Conservation (phyloP, 2,329 filamentous ascomycete genomes). For the Hyphodiscus sp. region DNA sequence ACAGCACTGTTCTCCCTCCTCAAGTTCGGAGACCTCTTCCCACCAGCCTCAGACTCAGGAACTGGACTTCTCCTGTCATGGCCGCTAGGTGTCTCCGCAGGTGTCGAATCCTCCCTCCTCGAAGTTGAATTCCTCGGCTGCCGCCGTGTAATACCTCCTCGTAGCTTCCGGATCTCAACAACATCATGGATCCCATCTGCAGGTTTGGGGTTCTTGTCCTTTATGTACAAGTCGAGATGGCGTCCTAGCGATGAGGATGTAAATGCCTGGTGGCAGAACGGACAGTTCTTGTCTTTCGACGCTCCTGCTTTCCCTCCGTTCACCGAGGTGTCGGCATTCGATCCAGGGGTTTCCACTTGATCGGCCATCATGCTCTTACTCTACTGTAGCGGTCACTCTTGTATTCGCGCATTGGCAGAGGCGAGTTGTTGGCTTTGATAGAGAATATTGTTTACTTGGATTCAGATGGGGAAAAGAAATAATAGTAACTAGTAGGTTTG, state of each 20-base stretch:
- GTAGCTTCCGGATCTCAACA: constrained; percentile 76
- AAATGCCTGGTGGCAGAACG: constrained; percentile 82
- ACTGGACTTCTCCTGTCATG: constrained; percentile 27
- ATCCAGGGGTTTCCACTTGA: constrained; percentile 29
- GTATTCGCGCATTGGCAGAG: constrained; percentile 22
- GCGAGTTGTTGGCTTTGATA: background rate
- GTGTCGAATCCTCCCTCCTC: constrained; percentile 52
- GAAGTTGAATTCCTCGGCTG: constrained; percentile 62
- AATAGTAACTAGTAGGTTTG: background rate
- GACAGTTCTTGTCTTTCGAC: constrained; percentile 78
- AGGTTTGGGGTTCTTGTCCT: constrained; percentile 83
- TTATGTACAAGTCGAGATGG: constrained; percentile 91
- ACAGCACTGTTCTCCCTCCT: constrained; percentile 30
- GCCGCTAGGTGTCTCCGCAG: constrained; percentile 43
- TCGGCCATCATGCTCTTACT: constrained; percentile 25
- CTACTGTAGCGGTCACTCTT: constrained; percentile 5
- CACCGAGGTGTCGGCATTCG: constrained; percentile 28
- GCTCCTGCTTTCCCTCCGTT: constrained; percentile 25
- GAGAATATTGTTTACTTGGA: background rate
- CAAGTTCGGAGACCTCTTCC: constrained; percentile 28
- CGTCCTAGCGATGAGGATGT: constrained; percentile 90
- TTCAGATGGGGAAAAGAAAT: background rate
- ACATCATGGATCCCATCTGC: constrained; percentile 86
- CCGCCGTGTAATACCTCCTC: constrained; percentile 78
- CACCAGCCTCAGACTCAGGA: constrained; percentile 29